Base-by-base conservation (phyloP, 768 basidiomycete genomes). In the Leucocoprinus birnbaumii region DNA sequence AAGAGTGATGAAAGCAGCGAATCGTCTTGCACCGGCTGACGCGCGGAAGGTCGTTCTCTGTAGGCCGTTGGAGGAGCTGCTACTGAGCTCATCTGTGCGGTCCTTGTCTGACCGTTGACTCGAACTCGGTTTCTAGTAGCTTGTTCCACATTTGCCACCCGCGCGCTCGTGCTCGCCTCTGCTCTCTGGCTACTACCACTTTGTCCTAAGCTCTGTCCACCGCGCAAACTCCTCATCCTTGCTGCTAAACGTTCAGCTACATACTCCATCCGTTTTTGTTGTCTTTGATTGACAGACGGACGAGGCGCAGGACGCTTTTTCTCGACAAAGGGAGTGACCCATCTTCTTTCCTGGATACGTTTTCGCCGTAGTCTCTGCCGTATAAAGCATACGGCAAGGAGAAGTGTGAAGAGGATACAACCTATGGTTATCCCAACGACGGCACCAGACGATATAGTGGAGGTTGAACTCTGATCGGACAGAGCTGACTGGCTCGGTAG, bases 361-460 rank as follows among this genome's bases (percentile, higher is more conserved):
- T 68, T 71, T 48, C 69, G 73, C 54, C 79, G 73, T 51, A 73
- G 73, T 35, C 73, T 71, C 56, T 73, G 75, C 49, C 85, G 78
- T 25, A 83, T 53, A 57, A 80, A 59, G 60, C 80, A 77, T 38
- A 85, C 63, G 16, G 74, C 55, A 22, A 71, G 66, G 1, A 69
- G 68, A 2, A 73, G 61, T 22, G 74, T 59, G 4, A 80, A 55
- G 45, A 84, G 45, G 27, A 78, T 50, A 37, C 69, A 62, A n/a
- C 67, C 70, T 21, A 76, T 72, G 26, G 82, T 75, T 26, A 85
- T 78, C 18, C 78, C 85, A 9, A 73, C 80, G 46, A 85, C 73
- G 5, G 76, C 81, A 1, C 82, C 83, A 2, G 68, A 63, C 11
- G 83, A 71, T 26, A 80, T 64, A 3, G 6, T 8, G 22, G 19